Evolutionary conservation across 768 basidiomycete species (phyloP).

Genomic region (Tulasnella sp.): DNA sequence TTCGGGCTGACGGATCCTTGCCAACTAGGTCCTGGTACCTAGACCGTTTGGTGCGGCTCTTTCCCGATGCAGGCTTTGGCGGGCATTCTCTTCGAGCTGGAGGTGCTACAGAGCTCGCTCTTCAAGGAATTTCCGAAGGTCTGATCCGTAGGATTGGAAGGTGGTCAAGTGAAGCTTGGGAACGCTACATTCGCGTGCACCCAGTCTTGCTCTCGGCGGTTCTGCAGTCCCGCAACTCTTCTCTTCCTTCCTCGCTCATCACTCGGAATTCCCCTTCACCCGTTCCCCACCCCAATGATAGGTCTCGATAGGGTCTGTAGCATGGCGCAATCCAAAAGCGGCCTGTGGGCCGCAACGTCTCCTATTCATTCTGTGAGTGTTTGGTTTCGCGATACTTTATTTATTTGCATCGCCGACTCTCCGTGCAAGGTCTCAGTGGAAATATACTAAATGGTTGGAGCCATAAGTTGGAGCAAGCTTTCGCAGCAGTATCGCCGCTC

Average conservation of each 20-base stretch:
- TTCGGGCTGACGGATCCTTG: slow-evolving; percentile 51
- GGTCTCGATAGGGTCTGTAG: background rate
- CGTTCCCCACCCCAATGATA: background rate
- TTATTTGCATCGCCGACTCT: slow-evolving; percentile 6
- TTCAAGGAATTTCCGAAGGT: slow-evolving; percentile 41
- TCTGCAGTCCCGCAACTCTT: background rate
- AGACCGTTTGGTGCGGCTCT: slow-evolving; percentile 39
- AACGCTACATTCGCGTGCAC: slow-evolving; percentile 50
- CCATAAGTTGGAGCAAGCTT: too few species aligned
- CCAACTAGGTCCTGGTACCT: slow-evolving; percentile 49
- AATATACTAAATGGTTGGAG: too few species aligned
- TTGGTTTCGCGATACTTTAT: background rate
- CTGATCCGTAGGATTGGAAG: slow-evolving; percentile 48
- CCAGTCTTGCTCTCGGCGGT: slow-evolving; percentile 45
- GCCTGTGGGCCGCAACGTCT: background rate
- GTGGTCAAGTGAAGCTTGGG: slow-evolving; percentile 48
- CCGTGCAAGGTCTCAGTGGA: too few species aligned
- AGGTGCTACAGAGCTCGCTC: slow-evolving; percentile 49
- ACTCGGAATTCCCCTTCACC: background rate
- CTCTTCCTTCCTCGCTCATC: background rate
- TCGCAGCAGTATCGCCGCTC: too few species aligned
- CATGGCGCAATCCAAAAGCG: background rate
- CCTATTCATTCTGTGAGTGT: background rate
- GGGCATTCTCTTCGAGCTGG: slow-evolving; percentile 51
- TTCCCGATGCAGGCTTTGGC: slow-evolving; percentile 48